These are phyloP conservation scores for Mucor sp. DNA, from an alignment of 371 early-diverging fungal genomes.

Conservation along the genomic window DNA sequence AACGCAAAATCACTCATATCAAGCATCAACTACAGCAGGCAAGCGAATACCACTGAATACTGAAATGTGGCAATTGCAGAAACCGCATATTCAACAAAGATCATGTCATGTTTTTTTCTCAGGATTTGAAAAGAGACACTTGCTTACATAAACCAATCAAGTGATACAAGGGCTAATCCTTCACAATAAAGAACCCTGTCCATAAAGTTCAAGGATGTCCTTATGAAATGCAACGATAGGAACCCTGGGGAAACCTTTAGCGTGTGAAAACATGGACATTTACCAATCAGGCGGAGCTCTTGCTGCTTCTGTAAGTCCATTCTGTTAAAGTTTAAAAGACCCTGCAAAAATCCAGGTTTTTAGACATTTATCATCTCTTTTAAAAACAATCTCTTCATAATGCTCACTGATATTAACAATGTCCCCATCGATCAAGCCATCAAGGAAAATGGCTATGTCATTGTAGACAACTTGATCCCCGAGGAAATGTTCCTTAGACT, in stretches of 20 bases:
- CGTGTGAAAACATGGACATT: not conserved
- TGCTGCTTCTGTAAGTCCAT: not conserved
- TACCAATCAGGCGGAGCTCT: not conserved
- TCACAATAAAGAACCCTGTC: not conserved
- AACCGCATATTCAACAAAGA: no score
- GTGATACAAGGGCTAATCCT: not conserved
- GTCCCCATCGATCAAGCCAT: conserved; percentile 44
- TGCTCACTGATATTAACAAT: conserved; percentile 43
- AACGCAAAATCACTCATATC: no score
- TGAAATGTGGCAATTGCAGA: no score
- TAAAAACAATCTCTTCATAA: not conserved
- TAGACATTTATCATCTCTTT: not conserved
- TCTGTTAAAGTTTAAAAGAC: not conserved
- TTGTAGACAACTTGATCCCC: conserved; percentile 51
- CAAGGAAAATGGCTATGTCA: conserved; percentile 52
- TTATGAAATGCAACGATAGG: not conserved
- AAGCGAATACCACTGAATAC: no score
- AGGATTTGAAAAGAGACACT: not conserved
- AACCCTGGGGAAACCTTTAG: conserved; percentile 1
- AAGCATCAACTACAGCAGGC: no score
- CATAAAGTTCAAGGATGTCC: not conserved
- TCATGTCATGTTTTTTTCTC: not conserved
- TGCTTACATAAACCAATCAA: not conserved
- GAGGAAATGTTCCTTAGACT: conserved; percentile 37
- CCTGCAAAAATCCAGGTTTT: not conserved